These are phyloP conservation scores for Globisporangium perplexum DNA, from an alignment of 352 stramenopile species.

Conservation along the genomic window DNA sequence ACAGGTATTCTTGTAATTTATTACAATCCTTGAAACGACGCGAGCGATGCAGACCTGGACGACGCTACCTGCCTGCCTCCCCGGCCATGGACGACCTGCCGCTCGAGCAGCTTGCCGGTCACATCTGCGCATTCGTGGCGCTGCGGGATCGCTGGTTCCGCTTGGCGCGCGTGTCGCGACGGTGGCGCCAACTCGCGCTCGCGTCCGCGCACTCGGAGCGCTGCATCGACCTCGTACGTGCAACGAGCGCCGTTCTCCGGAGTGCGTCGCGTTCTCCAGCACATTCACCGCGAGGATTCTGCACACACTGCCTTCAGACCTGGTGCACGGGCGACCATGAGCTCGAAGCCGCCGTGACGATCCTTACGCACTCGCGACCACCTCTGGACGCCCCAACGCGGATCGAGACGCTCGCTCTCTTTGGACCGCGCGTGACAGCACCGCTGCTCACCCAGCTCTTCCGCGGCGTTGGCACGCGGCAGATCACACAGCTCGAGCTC, in stretches of 20 bases:
- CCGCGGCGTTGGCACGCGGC: constrained; percentile 22
- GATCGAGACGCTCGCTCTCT: constrained; percentile 48
- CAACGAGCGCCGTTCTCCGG: background rate
- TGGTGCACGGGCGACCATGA: constrained; percentile 67
- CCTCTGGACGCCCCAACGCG: constrained; percentile 15
- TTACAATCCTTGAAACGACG: too few relatives aligned
- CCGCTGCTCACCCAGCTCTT: constrained; percentile 38
- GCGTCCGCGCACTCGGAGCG: constrained; percentile 43
- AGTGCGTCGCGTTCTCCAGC: too few relatives aligned
- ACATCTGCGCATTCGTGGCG: constrained; percentile 51
- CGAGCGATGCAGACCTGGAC: too few relatives aligned
- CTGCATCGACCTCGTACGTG: constrained; percentile 51
- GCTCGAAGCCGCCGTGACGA: constrained; percentile 34
- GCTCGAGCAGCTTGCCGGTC: constrained; percentile 30
- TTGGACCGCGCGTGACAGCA: constrained; percentile 49
- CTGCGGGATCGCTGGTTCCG: constrained; percentile 51
- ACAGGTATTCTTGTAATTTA: too few relatives aligned
- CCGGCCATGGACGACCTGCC: constrained; percentile 29
- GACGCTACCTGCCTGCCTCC: background rate
- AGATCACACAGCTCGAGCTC: constrained; percentile 45
- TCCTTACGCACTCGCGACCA: constrained; percentile 16
- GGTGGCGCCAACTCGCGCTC: constrained; percentile 52
- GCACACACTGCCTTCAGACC: constrained; percentile 30
- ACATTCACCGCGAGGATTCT: background rate
- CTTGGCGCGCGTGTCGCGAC: constrained; percentile 43